phyloP scores from a whole-genome alignment of 345 rosid species.

The Lumnitzera racemosa region DNA sequence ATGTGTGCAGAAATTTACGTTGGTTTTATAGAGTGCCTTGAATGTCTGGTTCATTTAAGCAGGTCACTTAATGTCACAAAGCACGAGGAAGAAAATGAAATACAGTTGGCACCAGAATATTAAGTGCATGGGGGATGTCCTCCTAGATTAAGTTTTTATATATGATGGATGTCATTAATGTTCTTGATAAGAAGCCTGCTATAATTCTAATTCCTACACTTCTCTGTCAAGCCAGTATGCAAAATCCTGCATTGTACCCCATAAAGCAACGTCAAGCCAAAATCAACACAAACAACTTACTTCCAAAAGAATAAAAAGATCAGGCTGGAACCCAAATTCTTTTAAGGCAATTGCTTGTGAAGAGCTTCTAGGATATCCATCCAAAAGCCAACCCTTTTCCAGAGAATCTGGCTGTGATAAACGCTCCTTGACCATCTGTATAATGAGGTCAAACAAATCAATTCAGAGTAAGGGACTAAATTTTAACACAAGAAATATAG shows the following conservation, averaged over 20 bases:
- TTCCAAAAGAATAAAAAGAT: conserved; percentile 76
- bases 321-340: conserved; percentile 59
- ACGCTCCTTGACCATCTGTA: conserved; percentile 84
- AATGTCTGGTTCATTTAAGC: too few relatives aligned
- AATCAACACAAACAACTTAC: conserved; percentile 29
- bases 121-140: too few relatives aligned
- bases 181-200: too few relatives aligned
- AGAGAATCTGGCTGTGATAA: conserved; percentile 60
- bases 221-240: not conserved
- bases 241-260: not conserved
- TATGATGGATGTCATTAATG: too few relatives aligned
- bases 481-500: not conserved
- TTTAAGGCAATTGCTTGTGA: conserved; percentile 84
- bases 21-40: too few relatives aligned
- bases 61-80: too few relatives aligned
- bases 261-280: not conserved
- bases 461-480: not conserved
- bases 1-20: too few relatives aligned
- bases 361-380: conserved; percentile 91
- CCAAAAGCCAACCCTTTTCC: conserved; percentile 90
- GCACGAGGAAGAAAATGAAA: too few relatives aligned
- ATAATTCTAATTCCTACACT: too few relatives aligned
- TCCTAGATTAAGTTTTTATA: too few relatives aligned
- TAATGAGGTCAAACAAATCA: conserved; percentile 3
- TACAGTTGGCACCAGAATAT: too few relatives aligned